Conservation (phyloP, 2,329 filamentous ascomycete species). For the Beauveria sp. region DNA sequence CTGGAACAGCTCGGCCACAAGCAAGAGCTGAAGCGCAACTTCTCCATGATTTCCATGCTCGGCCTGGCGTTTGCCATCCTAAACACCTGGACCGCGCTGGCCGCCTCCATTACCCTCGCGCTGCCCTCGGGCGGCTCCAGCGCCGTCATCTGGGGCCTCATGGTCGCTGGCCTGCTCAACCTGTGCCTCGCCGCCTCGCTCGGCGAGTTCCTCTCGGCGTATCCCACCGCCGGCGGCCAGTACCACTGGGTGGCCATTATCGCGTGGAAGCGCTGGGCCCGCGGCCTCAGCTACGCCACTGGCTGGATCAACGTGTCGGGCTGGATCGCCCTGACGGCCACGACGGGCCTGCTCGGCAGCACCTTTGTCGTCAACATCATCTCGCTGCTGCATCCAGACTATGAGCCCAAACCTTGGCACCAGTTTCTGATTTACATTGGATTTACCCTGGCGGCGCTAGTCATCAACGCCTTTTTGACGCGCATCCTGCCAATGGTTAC, state of each 20-base stretch:
- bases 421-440: slow-evolving; percentile 66
- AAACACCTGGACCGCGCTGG: slow-evolving; percentile 43
- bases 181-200: slow-evolving; percentile 60
- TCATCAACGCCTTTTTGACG: slow-evolving; percentile 57
- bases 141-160: slow-evolving; percentile 64
- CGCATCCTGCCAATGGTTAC: slow-evolving; percentile 55
- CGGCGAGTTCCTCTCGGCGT: slow-evolving; percentile 63
- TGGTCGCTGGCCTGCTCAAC: slow-evolving; percentile 58
- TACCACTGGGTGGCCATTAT: slow-evolving; percentile 68
- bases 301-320: slow-evolving; percentile 69
- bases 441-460: slow-evolving; percentile 52
- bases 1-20: slow-evolving; percentile 29
- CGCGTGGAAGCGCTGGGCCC: slow-evolving; percentile 51
- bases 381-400: slow-evolving; percentile 50
- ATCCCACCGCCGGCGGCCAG: slow-evolving; percentile 51
- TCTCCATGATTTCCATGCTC: slow-evolving; percentile 40
- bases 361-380: slow-evolving; percentile 61
- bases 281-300: slow-evolving; percentile 59
- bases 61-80: slow-evolving; percentile 42
- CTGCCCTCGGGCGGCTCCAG: slow-evolving; percentile 64
- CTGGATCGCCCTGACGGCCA: slow-evolving; percentile 63
- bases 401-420: slow-evolving; percentile 55
- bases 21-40: slow-evolving; percentile 42
- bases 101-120: slow-evolving; percentile 38
- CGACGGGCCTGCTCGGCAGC: slow-evolving; percentile 59